Percentiles rank a stretch among this genome's conserved stretches.
These are phyloP conservation scores for Nicotiana knightiana DNA, from an alignment of 257 asterid species.

Conservation along the genomic window DNA sequence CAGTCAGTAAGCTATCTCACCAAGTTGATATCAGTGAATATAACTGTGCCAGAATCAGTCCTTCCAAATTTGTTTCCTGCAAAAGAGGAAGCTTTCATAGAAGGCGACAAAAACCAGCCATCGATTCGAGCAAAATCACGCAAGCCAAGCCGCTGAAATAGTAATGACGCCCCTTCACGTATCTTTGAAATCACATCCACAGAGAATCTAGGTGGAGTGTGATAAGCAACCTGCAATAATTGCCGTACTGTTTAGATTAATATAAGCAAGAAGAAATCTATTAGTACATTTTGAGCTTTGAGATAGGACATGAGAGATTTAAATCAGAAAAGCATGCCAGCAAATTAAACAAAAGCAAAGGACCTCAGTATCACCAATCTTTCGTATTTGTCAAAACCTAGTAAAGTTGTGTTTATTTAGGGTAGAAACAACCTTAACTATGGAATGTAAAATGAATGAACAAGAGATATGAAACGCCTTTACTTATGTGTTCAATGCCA, in stretches of 20 bases:
- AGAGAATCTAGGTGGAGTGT: constrained; percentile 87
- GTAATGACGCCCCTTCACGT: constrained; percentile 76
- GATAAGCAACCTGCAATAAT: constrained; percentile 63
- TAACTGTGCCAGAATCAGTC: constrained; percentile 54
- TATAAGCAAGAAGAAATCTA: background rate
- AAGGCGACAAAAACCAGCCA: constrained; percentile 81
- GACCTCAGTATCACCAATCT: background rate
- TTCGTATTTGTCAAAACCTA: background rate
- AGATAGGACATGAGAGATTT: background rate
- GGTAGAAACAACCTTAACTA: background rate
- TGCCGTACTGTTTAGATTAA: constrained; percentile 4
- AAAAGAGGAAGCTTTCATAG: constrained; percentile 42
- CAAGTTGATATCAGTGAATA: constrained; percentile 84
- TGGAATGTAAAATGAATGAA: background rate
- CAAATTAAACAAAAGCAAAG: background rate
- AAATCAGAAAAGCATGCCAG: background rate
- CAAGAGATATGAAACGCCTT: background rate
- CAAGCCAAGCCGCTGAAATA: constrained; percentile 71
- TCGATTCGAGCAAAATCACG: constrained; percentile 91
- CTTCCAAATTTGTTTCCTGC: constrained; percentile 55
- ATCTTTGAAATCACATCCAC: constrained; percentile 52
- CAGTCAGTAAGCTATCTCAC: constrained; percentile 34
- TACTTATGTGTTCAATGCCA: background rate
- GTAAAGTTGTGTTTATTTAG: background rate
- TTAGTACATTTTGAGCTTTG: background rate